Evolutionary conservation across 352 stramenopile genomes (phyloP).

Genomic region (Phytophthora ohioensis): DNA sequence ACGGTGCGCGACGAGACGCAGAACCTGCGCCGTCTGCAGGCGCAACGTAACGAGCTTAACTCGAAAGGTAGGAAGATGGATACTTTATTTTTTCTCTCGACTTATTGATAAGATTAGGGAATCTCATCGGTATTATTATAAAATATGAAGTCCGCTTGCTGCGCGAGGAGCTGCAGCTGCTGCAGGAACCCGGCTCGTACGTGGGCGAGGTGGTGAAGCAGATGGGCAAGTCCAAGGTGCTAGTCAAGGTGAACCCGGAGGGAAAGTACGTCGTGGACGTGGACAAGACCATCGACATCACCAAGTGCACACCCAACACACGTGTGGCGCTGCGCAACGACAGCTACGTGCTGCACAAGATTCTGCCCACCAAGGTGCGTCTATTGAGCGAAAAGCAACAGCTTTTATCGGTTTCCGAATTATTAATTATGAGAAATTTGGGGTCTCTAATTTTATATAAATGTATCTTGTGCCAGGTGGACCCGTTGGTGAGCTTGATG

Average conservation of each 20-base stretch:
- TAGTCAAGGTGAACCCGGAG: slow-evolving; percentile 99
- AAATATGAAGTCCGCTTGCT: slow-evolving; percentile 93
- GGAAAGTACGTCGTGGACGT: slow-evolving; percentile 99
- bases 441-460: slow-evolving; percentile 20
- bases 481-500: slow-evolving; percentile 94
- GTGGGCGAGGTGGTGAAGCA: slow-evolving; percentile 99
- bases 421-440: slow-evolving; percentile 23
- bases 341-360: slow-evolving; percentile 99
- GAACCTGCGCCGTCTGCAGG: slow-evolving; percentile 98
- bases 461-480: slow-evolving; percentile 46
- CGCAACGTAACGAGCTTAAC: slow-evolving; percentile 99
- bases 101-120: slow-evolving; percentile 19
- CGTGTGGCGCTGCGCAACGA: slow-evolving; percentile 99
- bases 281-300: slow-evolving; percentile 96
- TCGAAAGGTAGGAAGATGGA: slow-evolving; percentile 88
- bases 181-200: slow-evolving; percentile 98
- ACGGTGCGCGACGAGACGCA: slow-evolving; percentile 95
- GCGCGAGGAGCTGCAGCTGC: slow-evolving; percentile 98
- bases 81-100: neutral
- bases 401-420: neutral
- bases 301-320: slow-evolving; percentile 98
- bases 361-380: slow-evolving; percentile 96
- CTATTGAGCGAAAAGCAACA: neutral
- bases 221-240: slow-evolving; percentile 99
- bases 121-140: slow-evolving; percentile 23